Base-by-base conservation (phyloP, 345 rosid species). In the Theobroma cacao region DNA sequence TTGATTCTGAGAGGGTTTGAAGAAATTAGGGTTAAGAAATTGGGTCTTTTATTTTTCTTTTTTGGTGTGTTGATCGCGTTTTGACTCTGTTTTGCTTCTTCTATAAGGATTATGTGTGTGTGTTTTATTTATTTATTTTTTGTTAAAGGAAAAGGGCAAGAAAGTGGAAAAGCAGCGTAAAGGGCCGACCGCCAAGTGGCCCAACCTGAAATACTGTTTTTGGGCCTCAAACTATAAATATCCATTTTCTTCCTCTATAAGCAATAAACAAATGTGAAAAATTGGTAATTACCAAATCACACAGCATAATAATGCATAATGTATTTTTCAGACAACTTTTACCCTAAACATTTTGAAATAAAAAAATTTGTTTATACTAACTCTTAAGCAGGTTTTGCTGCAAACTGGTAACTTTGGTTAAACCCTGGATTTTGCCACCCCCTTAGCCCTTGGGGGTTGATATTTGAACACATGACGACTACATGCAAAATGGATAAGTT, bases 1-100 rank as follows among this genome's bases (percentile, higher is more conserved):
- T 75, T 15, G 79, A 11, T 58, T 78, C 26, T 55, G 78, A 74
- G 77, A 63, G 69, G 36, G 3, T 50, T 33, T 36, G 22, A 47
- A 52, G 73, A 31, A 69, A 15, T 15, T 53, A 4, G 53, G 45
- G 72, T 6, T 63, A 3, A 12, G 9, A 18, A 10, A 28, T 58
- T 18, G 72, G 68, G 77, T 3, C 2, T 74, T 50, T 71, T 41
- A 7, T n/a, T 1, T 10, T 7, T 5, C 9, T 8, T 47, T 5
- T 26, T 24, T 15, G 22, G 4, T n/a, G 18, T 33, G 7, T 59
- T 30, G 10, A 33, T 24, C 50, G 65, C 67, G 60, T 59, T 59
- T 40, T 41, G 31, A 43, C 66, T 7, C 0, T 74, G 28, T 5
- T 41, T 62, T 59, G 52, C 36, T 59, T 74, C 58, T 40, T 43